Evolutionary conservation across 371 early-diverging fungal species (phyloP), one percentile per base, ranked within the genome.

Genomic region (Batrachochytrium dendrobatidis): DNA sequence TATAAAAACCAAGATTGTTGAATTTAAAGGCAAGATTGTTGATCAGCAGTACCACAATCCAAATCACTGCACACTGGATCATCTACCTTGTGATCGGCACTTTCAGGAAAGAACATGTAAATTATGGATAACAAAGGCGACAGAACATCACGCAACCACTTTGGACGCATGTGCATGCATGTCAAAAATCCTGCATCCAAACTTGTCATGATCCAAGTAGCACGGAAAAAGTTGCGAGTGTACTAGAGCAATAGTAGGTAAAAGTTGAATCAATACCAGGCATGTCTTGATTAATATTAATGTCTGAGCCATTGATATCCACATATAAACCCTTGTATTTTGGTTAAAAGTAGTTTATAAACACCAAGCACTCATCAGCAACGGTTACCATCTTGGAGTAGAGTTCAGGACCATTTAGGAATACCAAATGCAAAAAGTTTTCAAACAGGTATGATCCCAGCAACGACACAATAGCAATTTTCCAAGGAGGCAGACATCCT

Each of bases 141-240:
- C 55, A 86, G 64, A 2, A 86, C 63, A 64, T 95, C 89, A 8
- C 91, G 80, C 25, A 93, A 60, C 63, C 77, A 76, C 49, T 76
- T 75, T 0, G 94, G 92, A 25, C 80, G 77, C 26, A 95, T 73
- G 32, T 77, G 67, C 87, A 91, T 90, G 10, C 93, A 92, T 1
- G 94, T 93, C 66, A 92, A 86, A 68, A 94, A 95, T 0, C 96
- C 98, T 2, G 96, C 98, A 65, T 97, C 96, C 28, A 94, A 69
- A 1, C 91, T 90, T 6, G 91, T 90, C 60, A 92, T 64, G 35
- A 95, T 77, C 89, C 91, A 94, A 0, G 94, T 86, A 1, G 92
- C 93, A 24, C 98, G 84, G 64, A 89, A 95, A 71, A 87, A 97
- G 68, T 85, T 90, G 8, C 87, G 83, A 44, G 86, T 91, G 78